A percentile compares a stretch with the other conserved stretches of the same genome.
phyloP scores from a whole-genome alignment of 2,329 filamentous ascomycete species.

The Escovopsis sp. region DNA sequence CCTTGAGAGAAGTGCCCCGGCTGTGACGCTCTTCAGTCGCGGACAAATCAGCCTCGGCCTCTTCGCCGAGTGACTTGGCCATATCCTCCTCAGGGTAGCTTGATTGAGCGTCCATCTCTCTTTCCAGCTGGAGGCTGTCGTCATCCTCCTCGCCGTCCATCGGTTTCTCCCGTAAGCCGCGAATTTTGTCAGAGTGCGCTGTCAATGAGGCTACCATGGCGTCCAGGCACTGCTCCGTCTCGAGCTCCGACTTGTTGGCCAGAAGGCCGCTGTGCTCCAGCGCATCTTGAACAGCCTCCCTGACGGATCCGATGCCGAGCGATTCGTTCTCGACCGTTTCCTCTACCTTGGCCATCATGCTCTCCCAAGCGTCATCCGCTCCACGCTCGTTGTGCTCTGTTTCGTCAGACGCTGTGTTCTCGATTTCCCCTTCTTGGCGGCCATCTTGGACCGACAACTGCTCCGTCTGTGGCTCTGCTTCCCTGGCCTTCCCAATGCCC shows the following conservation, averaged over 20 bases:
- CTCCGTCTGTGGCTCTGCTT: conserved; percentile 8
- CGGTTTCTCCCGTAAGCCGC: conserved; percentile 8
- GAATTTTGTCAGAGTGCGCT: conserved; percentile 13
- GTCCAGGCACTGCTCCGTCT: conserved; percentile 33
- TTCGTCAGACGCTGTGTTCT: too few relatives aligned
- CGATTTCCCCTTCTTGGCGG: too few relatives aligned
- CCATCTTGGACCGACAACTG: conserved; percentile 8
- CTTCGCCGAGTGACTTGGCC: background rate
- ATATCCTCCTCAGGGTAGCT: background rate
- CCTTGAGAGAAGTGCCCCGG: conserved; percentile 20
- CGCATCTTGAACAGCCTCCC: conserved; percentile 39
- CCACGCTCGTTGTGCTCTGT: too few relatives aligned
- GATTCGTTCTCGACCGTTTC: conserved; percentile 43
- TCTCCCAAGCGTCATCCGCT: conserved; percentile 32
- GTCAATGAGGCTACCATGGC: conserved; percentile 34
- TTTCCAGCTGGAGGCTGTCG: conserved; percentile 1
- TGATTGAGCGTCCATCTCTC: background rate
- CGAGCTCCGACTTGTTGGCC: conserved; percentile 26
- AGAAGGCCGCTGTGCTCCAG: conserved; percentile 39
- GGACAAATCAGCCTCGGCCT: background rate
- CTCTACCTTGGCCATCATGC: conserved; percentile 39
- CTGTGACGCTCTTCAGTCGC: conserved; percentile 5
- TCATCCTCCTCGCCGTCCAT: conserved; percentile 7
- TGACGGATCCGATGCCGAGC: conserved; percentile 32
- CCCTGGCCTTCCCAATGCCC: conserved; percentile 5